Conservation (phyloP, 2,329 filamentous ascomycete genomes). For the Fusarium caatingaense region DNA sequence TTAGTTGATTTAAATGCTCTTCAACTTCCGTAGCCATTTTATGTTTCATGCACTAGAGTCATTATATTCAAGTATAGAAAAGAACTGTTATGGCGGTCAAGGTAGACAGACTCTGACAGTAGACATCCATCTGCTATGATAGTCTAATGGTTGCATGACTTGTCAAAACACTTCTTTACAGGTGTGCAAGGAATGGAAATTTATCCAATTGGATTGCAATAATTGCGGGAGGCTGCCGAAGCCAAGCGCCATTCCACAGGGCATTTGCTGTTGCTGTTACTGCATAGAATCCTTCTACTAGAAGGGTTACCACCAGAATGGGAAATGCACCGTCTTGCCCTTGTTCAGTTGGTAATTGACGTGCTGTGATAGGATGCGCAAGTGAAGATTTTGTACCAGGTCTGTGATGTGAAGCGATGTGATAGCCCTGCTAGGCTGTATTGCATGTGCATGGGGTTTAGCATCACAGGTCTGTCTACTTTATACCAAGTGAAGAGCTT, state of each 20-base stretch:
- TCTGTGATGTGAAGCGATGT: not conserved
- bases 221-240: slow-evolving; percentile 33
- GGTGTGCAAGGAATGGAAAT: slow-evolving; percentile 5
- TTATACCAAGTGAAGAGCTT: no score
- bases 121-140: not conserved
- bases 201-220: slow-evolving; percentile 12
- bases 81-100: not conserved
- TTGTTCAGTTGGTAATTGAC: not conserved
- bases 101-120: not conserved
- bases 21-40: no score
- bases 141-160: not conserved
- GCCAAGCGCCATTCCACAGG: slow-evolving; percentile 29
- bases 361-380: not conserved
- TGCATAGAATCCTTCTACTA: not conserved
- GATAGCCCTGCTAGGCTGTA: not conserved
- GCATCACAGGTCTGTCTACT: no score
- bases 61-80: not conserved
- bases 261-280: not conserved
- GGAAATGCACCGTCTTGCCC: slow-evolving; percentile 5
- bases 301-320: slow-evolving; percentile 9
- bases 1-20: not conserved
- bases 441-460: not conserved
- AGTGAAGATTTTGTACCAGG: not conserved
- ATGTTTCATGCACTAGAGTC: no score
- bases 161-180: not conserved